Conservation (phyloP, 805 yeast genomes). For the Yamadazyma sp. region DNA sequence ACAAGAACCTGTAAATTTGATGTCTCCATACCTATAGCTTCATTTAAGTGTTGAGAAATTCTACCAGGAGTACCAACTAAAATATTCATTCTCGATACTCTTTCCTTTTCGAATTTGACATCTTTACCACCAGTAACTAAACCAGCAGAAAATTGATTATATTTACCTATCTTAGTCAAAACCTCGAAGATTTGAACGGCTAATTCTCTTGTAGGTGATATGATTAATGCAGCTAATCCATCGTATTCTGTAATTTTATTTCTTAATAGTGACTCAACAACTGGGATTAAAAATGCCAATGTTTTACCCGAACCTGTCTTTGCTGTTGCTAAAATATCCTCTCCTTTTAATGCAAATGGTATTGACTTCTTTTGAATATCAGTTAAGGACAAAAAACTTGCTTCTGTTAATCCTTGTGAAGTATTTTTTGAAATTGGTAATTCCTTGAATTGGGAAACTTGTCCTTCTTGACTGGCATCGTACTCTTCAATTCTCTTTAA, state of each 20-base stretch:
- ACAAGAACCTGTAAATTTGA: constrained; percentile 75
- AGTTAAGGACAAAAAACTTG: constrained; percentile 79
- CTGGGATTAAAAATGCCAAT: constrained; percentile 78
- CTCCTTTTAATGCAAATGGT: constrained; percentile 70
- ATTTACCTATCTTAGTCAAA: constrained; percentile 72
- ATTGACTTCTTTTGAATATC: constrained; percentile 83
- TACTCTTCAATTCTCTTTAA: constrained; percentile 51
- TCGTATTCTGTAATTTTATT: constrained; percentile 78
- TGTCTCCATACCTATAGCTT: constrained; percentile 75
- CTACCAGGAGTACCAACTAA: constrained; percentile 92
- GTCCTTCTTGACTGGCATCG: constrained; percentile 39
- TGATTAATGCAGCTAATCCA: constrained; percentile 83
- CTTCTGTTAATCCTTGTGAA: constrained; percentile 66
- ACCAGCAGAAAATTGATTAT: constrained; percentile 79
- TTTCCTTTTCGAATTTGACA: constrained; percentile 73
- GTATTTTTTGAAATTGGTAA: constrained; percentile 72
- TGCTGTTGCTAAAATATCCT: constrained; percentile 84
- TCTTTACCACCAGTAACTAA: constrained; percentile 93
- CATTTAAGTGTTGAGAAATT: constrained; percentile 85
- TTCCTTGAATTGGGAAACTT: constrained; percentile 58
- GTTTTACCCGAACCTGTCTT: constrained; percentile 92
- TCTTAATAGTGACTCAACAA: constrained; percentile 64
- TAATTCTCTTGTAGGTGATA: constrained; percentile 90
- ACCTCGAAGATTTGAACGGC: constrained; percentile 92
- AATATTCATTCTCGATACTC: constrained; percentile 76